Evolutionary conservation across 2,329 filamentous ascomycete genomes (phyloP).

Genomic region (Fusarium luffae): DNA sequence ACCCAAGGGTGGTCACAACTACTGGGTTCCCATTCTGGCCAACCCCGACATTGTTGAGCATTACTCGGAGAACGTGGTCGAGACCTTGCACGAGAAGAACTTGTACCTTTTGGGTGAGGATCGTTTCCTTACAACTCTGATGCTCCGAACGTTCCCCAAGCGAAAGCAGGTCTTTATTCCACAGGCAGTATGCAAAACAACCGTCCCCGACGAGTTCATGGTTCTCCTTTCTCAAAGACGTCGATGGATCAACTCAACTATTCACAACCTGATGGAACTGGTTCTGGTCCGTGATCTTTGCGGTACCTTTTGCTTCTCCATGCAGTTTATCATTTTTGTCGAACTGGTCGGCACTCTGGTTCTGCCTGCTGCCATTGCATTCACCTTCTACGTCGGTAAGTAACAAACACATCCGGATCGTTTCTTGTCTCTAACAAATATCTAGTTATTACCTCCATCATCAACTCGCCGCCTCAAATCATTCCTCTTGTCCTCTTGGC

Average conservation of each 20-base stretch:
- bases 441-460: constrained; percentile 85
- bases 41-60: constrained; percentile 99
- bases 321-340: constrained; percentile 98
- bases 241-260: constrained; percentile 99
- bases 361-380: constrained; percentile 93
- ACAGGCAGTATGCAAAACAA: constrained; percentile 98
- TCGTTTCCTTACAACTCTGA: constrained; percentile 94
- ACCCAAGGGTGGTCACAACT: constrained; percentile 97
- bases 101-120: constrained; percentile 91
- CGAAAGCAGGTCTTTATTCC: constrained; percentile 98
- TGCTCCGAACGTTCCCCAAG: constrained; percentile 99
- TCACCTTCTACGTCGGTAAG: constrained; percentile 95
- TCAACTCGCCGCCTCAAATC: constrained; percentile 78
- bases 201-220: constrained; percentile 91
- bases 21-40: constrained; percentile 98
- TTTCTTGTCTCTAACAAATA: constrained; percentile 9
- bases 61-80: constrained; percentile 98
- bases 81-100: constrained; percentile 98
- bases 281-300: constrained; percentile 95
- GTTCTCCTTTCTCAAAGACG: constrained; percentile 94
- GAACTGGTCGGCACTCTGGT: constrained; percentile 95
- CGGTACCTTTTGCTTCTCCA: constrained; percentile 99
- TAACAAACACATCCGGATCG: constrained; percentile 39
- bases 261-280: constrained; percentile 98
- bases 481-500: constrained; percentile 91